Conservation (phyloP, 2,329 filamentous ascomycete species). For the Cordyceps cateniannulata region DNA sequence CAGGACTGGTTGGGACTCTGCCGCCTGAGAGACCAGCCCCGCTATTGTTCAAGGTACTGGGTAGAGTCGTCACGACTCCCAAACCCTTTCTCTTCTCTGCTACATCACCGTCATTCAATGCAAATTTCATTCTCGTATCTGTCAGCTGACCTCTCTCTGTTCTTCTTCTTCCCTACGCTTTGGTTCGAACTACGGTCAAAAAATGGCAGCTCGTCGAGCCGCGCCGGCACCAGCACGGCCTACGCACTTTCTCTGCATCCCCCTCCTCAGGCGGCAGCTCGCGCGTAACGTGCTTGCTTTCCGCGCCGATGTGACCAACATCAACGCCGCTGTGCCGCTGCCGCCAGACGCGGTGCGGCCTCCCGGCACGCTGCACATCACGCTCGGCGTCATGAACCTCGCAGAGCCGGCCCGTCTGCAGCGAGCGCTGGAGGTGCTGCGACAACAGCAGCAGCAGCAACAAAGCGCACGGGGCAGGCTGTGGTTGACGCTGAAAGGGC, state of each 20-base stretch:
- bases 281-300: conserved; percentile 57
- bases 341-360: conserved; percentile 66
- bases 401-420: conserved; percentile 38
- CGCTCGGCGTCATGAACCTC: conserved; percentile 79
- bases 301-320: conserved; percentile 46
- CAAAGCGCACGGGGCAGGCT: conserved; percentile 21
- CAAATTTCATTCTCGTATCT: no score
- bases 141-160: no score
- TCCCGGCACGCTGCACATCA: conserved; percentile 75
- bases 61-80: no score
- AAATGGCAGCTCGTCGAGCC: conserved; percentile 14
- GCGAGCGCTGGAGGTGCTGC: conserved; percentile 35
- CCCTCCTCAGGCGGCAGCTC: conserved; percentile 63
- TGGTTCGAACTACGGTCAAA: no score
- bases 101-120: no score
- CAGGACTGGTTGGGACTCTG: no score
- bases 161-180: no score
- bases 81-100: no score
- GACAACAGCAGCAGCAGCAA: background rate
- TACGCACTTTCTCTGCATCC: conserved; percentile 73
- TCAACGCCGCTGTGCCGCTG: conserved; percentile 39
- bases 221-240: conserved; percentile 33
- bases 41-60: no score
- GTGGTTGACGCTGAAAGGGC: conserved; percentile 43
- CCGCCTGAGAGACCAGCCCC: no score